A percentile compares a stretch with the other conserved stretches of the same genome.
phyloP scores from a whole-genome alignment of 768 basidiomycete species.

The Panus rudis region DNA sequence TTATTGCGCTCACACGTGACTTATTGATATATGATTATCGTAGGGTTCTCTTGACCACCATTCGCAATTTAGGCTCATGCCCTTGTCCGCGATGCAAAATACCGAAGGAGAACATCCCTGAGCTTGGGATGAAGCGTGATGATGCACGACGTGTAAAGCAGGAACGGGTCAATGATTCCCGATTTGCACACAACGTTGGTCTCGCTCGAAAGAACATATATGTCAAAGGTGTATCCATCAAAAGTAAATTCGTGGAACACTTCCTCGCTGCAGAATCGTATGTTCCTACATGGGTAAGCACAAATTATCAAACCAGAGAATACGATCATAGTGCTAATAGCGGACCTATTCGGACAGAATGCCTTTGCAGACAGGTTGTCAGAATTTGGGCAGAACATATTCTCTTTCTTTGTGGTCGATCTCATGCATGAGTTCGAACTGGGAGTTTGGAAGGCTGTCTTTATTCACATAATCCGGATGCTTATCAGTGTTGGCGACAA shows the following conservation, averaged over 20 bases:
- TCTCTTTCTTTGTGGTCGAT: slow-evolving; percentile 25
- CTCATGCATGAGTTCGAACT: slow-evolving; percentile 37
- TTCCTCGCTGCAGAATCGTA: slow-evolving; percentile 23
- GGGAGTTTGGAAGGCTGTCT: slow-evolving; percentile 29
- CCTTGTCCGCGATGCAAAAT: slow-evolving; percentile 26
- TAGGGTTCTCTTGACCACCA: slow-evolving; percentile 20
- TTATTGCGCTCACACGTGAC: neutral
- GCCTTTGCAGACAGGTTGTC: slow-evolving; percentile 21
- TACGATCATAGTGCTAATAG: neutral
- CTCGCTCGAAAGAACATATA: slow-evolving; percentile 22
- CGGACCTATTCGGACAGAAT: slow-evolving; percentile 22
- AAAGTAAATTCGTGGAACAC: slow-evolving; percentile 19
- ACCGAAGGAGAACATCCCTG: slow-evolving; percentile 11
- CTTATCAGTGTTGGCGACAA: slow-evolving; percentile 13
- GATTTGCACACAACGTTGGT: slow-evolving; percentile 6
- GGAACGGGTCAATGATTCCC: slow-evolving; percentile 10
- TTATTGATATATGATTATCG: neutral
- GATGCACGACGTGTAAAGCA: neutral
- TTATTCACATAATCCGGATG: slow-evolving; percentile 31
- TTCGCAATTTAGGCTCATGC: slow-evolving; percentile 18
- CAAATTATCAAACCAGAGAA: neutral
- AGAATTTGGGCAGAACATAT: slow-evolving; percentile 19
- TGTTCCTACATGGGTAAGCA: slow-evolving; percentile 25
- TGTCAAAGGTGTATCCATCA: slow-evolving; percentile 19
- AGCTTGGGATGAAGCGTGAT: slow-evolving; percentile 18